Evolutionary conservation across 768 basidiomycete species (phyloP), one percentile per base, ranked within the genome.

Genomic region (Tremella fuciformis): DNA sequence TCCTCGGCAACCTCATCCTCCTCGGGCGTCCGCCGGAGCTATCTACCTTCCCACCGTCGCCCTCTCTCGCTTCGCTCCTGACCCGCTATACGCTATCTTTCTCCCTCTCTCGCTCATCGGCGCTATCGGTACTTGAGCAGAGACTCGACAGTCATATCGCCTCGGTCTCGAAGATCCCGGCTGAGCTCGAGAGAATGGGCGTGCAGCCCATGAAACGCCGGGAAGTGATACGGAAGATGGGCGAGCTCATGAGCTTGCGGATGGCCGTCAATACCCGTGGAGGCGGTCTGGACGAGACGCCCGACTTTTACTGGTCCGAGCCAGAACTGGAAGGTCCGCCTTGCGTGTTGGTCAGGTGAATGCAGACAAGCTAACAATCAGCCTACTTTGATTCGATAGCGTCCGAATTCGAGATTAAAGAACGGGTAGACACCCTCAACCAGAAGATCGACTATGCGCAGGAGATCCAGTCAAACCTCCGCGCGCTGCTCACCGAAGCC

Each of bases 1-100:
- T 96, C 53, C 89, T 92, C 70, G 92, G 92, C 29, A 91, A 96
- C 71, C 78, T 96, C 60, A 92, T 94, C 57, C 88, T 96, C 55
- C 84, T 96, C 16, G 92, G 92, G 8, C 82, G 83, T 50, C 83
- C 81, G 9, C 79, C 85, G 0, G 80, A 83, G 13, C 78, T 87
- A n/a, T 84, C 82, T 52, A 76, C 76, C 25, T 76, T 83, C 79
- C 78, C 76, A n/a, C 67, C 70, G 22, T 52, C 51, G 37, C 67
- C 73, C 19, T 88, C 89, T 1, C 78, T 79, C 46, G 83, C 87
- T 38, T 89, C 88, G 0, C 80, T 92, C 4, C 81, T 92, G 2
- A 90, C 88, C 0, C 87, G 92, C 21, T 96, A 96, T 70, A 87
- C 91, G 9, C 90, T 86, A 76, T 92, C 91, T 0, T 89, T 94